A percentile compares a stretch with the other conserved stretches of the same genome.
phyloP scores from a whole-genome alignment of 1,284 basidiomycete species.

The Ceratobasidium sp. region DNA sequence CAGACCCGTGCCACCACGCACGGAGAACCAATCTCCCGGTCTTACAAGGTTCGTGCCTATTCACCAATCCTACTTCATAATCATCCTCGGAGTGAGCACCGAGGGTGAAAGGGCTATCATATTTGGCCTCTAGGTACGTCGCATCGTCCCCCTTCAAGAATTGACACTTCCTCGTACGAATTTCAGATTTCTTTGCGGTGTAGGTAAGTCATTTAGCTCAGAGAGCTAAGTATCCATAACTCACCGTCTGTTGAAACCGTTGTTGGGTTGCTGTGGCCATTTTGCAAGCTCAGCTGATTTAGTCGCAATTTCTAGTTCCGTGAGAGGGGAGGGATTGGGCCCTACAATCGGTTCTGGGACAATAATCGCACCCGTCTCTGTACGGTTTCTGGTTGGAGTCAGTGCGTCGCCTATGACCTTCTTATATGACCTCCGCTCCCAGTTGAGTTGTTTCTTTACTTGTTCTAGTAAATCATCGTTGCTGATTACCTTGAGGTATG shows the following conservation, averaged over 20 bases:
- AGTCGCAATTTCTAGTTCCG: not conserved
- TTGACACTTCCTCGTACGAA: not conserved
- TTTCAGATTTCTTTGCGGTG: not conserved
- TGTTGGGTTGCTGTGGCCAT: conserved; percentile 2
- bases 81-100: not conserved
- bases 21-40: not conserved
- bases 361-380: too few relatives aligned
- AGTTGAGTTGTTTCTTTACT: too few relatives aligned
- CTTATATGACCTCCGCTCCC: too few relatives aligned
- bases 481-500: too few relatives aligned
- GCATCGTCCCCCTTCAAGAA: not conserved
- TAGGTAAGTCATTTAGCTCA: not conserved
- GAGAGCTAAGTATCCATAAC: not conserved
- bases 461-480: too few relatives aligned
- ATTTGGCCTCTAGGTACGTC: not conserved
- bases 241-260: not conserved
- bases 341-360: too few relatives aligned
- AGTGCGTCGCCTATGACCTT: too few relatives aligned
- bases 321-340: not conserved
- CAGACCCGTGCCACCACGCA: not conserved
- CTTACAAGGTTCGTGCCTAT: not conserved
- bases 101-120: not conserved
- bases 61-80: too few relatives aligned
- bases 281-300: not conserved
- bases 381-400: too few relatives aligned